These are phyloP conservation scores for Kandelia obovata DNA, from an alignment of 345 rosid species.

Conservation along the genomic window DNA sequence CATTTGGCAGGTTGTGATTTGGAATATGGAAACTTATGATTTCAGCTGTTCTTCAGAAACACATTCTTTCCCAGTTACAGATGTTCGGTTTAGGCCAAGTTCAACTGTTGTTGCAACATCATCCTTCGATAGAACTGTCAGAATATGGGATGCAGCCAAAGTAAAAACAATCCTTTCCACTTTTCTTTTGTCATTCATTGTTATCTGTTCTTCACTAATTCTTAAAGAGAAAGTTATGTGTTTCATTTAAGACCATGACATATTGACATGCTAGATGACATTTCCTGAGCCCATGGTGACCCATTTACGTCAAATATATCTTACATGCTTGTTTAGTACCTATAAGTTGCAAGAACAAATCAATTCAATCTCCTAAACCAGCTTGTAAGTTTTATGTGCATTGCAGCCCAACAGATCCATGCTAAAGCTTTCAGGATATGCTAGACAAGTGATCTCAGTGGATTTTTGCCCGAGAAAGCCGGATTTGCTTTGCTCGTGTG, in stretches of 20 bases:
- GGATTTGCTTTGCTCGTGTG: constrained; percentile 34
- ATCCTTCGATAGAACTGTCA: constrained; percentile 33
- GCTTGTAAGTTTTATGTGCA: not conserved
- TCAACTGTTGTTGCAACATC: constrained; percentile 33
- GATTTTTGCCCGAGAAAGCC: constrained; percentile 33
- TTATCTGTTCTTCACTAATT: not conserved
- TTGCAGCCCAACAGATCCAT: constrained; percentile 27
- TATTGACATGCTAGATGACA: not conserved
- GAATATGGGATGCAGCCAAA: constrained; percentile 34
- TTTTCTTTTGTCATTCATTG: not conserved
- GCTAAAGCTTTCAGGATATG: constrained; percentile 26
- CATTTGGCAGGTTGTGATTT: constrained; percentile 24
- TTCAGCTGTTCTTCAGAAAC: constrained; percentile 10
- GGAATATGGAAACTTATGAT: constrained; percentile 26
- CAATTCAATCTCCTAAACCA: not conserved
- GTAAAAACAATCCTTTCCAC: constrained; percentile 15
- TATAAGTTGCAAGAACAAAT: too few species aligned
- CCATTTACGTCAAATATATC: too few species aligned
- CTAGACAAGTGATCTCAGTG: constrained; percentile 28
- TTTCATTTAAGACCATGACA: not conserved
- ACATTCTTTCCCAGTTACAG: constrained; percentile 28
- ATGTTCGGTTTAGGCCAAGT: constrained; percentile 31
- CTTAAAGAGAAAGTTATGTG: too few species aligned
- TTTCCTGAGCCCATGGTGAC: too few species aligned
- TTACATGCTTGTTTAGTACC: too few species aligned